Base-by-base conservation (phyloP, 495 filamentous ascomycete species). In the Sabuloglossum arenarium region DNA sequence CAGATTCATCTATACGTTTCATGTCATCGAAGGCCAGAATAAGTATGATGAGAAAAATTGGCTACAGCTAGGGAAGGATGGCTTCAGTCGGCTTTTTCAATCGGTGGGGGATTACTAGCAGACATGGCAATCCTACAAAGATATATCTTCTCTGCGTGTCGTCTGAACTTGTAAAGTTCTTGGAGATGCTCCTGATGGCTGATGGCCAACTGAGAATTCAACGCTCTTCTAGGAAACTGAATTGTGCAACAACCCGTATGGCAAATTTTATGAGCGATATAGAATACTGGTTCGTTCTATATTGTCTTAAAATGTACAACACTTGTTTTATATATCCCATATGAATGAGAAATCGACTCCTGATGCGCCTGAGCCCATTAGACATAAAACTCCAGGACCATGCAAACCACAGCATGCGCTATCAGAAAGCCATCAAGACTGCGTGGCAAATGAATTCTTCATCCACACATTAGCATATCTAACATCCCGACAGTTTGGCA, bases 1-100 rank as follows among this genome's bases (percentile, higher is more conserved):
- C 56, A 77, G 91, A 63, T 93, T 87, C 66, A 94, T 94, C 25
- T 98, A 98, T 69, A 98, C 93, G 0, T 98, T 96, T 63, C 91
- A 98, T 72, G 76, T 94, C 42, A 97, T 97, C 64, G 91, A 97
- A 67, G 86, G 86, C 0, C 81, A 85, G 52, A 76, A 81, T 42
- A 69, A 69, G 39, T 98, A 95, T 67, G 93, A 97, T 70, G 75
- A 74, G 69, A 71, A 73, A 66, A 98, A 98, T 66, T 98, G 91
- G 91, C 62, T 98, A 64, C 89, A 94, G 71, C 88, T 88, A 49
- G 78, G 86, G 1, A 68, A 73, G 55, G 76, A 75, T 53, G 89
- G 86, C 0, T 94, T 96, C 59, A 82, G 84, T 2, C 82, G 62
- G 67, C 61, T 94, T 55, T 79, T 37, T 14, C 34, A 37, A 37